Evolutionary conservation across 2,329 filamentous ascomycete genomes (phyloP), one percentile per base, ranked within the genome.

Genomic region (Ceratocystiopsis sp.): DNA sequence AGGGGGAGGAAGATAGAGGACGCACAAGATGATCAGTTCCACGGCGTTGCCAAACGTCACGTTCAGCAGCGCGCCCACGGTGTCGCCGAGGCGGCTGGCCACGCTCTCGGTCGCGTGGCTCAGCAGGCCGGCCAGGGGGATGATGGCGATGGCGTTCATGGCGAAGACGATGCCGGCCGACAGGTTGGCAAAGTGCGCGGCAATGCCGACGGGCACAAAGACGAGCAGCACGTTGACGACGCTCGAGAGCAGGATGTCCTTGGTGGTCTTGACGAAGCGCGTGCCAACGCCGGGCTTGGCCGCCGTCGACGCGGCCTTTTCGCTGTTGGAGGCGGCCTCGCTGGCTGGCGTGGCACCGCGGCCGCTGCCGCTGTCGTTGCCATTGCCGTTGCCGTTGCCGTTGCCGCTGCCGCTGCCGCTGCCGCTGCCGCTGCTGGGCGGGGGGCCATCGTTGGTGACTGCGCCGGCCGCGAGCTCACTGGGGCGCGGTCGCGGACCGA

Each of bases 21-120:
- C 45, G 8, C 14, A 49, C 41, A 84, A 82, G 40, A 95, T 84
- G 48, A 93, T 93, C 52, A 93, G 62, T 56, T 93, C 85, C 46
- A 93, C 84, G 4, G 85, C 85, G 55, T 93, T 93, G 64, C 86
- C 87, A 58, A 95, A 95, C 1, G 81, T 82, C 9, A 87, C 86
- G 54, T 95, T 95, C 47, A 95, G 69, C 35, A 96, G 65, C 43
- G 87, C 89, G 49, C 89, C 89, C 3, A 94, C 62, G 0, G 84
- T 87, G 58, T 95, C 86, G 40, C 87, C 86, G 0, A 79, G 80
- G 42, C 78, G 71, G 42, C 85, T 62, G 5, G 87, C 83, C 48
- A 95, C 80, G 59, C 94, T 86, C 59, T 95, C 89, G 0, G 89
- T 93, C 1, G 83, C 82, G 52, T 80, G 87, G 53, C 80, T 79